These are phyloP conservation scores for Tylopilus vinaceipallidus DNA, from an alignment of 768 basidiomycete species.

Conservation along the genomic window DNA sequence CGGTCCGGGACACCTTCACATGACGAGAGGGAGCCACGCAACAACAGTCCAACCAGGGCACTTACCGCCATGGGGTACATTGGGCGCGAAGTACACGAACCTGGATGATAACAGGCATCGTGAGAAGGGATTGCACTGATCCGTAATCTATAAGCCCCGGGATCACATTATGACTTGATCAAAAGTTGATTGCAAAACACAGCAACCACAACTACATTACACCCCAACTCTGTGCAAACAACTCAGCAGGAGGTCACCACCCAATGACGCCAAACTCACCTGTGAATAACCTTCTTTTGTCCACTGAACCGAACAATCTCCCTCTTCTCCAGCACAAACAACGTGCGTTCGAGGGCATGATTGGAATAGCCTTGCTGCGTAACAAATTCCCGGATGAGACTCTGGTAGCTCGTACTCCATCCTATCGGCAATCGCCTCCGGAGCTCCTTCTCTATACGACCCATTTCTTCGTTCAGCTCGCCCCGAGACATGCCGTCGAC, in stretches of 20 bases:
- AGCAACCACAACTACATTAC: too few species aligned
- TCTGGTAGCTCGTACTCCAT: conserved; percentile 96
- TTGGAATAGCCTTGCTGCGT: conserved; percentile 86
- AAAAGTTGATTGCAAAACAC: too few species aligned
- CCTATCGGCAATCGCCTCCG: conserved; percentile 83
- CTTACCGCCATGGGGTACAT: too few species aligned
- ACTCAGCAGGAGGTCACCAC: neutral
- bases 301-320: conserved; percentile 82
- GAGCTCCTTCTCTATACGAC: conserved; percentile 84
- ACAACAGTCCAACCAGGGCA: too few species aligned
- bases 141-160: too few species aligned
- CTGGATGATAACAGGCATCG: neutral
- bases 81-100: too few species aligned
- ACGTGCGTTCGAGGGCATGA: conserved; percentile 87
- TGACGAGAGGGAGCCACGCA: neutral
- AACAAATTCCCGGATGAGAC: conserved; percentile 90
- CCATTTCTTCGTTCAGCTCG: conserved; percentile 92
- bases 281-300: conserved; percentile 58
- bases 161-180: too few species aligned
- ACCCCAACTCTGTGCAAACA: conserved; percentile 28
- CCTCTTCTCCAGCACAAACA: conserved; percentile 92
- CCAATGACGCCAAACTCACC: conserved; percentile 26
- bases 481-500: conserved; percentile 90
- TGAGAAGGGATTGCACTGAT: neutral
- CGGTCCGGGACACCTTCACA: neutral